Percentiles rank a stretch among this genome's conserved stretches.
phyloP scores from a whole-genome alignment of 2,329 filamentous ascomycete species.

The Fusarium sp. region DNA sequence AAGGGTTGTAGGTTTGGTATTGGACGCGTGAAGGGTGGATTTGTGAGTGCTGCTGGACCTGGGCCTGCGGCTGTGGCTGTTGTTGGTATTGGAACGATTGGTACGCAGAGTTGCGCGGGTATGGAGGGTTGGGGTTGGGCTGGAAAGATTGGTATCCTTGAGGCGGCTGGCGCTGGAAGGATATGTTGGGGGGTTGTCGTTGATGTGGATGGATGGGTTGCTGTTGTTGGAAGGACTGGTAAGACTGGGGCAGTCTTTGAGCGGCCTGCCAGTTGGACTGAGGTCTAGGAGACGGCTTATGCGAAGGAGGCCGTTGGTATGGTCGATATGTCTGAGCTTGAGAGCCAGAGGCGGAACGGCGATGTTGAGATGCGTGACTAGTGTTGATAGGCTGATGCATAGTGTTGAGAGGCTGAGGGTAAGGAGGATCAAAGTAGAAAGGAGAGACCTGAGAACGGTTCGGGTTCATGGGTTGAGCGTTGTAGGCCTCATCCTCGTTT shows the following conservation, averaged over 20 bases:
- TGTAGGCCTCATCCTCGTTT: conserved; percentile 43
- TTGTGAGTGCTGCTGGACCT: conserved; percentile 22
- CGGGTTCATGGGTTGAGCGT: conserved; percentile 3
- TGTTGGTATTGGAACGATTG: conserved; percentile 25
- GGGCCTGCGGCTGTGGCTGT: background rate
- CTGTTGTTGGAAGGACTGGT: conserved; percentile 39
- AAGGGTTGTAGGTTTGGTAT: conserved; percentile 28
- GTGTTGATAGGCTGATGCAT: conserved; percentile 33
- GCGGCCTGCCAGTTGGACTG: conserved; percentile 24
- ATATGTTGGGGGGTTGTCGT: conserved; percentile 24
- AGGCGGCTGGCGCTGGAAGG: conserved; percentile 32
- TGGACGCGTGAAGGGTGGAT: conserved; percentile 20
- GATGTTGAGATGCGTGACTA: conserved; percentile 28
- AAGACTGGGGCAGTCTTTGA: conserved; percentile 34
- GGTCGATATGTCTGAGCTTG: conserved; percentile 26
- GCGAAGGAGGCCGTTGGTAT: conserved; percentile 30
- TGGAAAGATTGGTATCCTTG: conserved; percentile 19
- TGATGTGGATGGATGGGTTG: conserved; percentile 29
- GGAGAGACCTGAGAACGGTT: conserved; percentile 29
- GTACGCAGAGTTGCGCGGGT: conserved; percentile 25
- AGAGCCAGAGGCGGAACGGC: conserved; percentile 22
- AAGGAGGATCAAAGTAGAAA: conserved; percentile 40
- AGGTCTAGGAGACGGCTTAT: conserved; percentile 30
- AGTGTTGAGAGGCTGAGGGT: conserved; percentile 38
- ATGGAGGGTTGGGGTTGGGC: conserved; percentile 27